Percentiles rank a stretch among this genome's conserved stretches.
Conservation (phyloP, 169 alveolate genomes). For the Babesia ovis region DNA sequence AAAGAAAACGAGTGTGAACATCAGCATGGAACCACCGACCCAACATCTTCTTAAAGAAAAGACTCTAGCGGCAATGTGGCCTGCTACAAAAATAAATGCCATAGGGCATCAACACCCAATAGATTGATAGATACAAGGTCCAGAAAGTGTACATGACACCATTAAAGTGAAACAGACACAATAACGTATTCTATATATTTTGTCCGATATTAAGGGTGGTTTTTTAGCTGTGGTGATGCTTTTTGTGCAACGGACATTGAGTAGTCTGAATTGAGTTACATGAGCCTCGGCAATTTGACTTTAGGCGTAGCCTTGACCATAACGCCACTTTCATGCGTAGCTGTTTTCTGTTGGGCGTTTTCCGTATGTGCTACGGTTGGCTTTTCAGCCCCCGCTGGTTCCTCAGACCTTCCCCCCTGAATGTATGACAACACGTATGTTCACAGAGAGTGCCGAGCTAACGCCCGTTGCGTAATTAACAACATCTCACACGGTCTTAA, state of each 20-base stretch:
- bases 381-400: constrained; percentile 66
- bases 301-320: constrained; percentile 44
- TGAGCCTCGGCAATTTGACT: constrained; percentile 61
- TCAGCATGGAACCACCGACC: neutral
- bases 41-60: neutral
- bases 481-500: neutral
- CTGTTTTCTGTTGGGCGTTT: constrained; percentile 70
- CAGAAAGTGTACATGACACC: too few relatives aligned
- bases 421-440: constrained; percentile 27
- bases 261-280: constrained; percentile 68
- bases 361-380: constrained; percentile 41
- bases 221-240: too few relatives aligned
- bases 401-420: constrained; percentile 72
- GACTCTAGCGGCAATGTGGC: too few relatives aligned
- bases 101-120: too few relatives aligned
- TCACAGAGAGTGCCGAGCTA: constrained; percentile 65
- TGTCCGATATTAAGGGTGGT: too few relatives aligned
- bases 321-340: constrained; percentile 63
- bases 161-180: too few relatives aligned
- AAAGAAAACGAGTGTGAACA: constrained; percentile 1
- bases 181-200: too few relatives aligned
- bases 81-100: too few relatives aligned
- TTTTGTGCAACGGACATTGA: constrained; percentile 41
- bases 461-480: constrained; percentile 33
- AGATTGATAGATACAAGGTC: too few relatives aligned